Base-by-base conservation (phyloP, 768 basidiomycete genomes). In the Brasilioporus rufonigricans region DNA sequence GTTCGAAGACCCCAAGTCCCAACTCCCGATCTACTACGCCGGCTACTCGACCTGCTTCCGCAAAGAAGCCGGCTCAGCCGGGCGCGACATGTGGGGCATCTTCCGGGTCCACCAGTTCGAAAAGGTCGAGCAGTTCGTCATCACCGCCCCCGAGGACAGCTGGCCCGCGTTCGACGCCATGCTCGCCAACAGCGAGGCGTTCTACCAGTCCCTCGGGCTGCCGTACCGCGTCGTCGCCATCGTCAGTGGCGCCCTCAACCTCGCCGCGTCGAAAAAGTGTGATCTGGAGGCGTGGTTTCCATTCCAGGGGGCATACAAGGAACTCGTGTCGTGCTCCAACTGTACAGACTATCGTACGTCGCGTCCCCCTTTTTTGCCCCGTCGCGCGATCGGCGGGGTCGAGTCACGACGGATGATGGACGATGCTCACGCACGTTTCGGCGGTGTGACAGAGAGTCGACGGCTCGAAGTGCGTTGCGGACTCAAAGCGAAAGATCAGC, bases 71-170 rank as follows among this genome's bases (percentile, higher is more conserved):
- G 97, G 97, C 32, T 90, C 93, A 3, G 93, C 93, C 9, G 97
- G 97, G 4, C 88, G 93, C 52, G 97, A 99, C 63, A 98, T 96
- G 80, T 98, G 97, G 94, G 97, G 97, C 53, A 98, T 98, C 73
- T 99, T 99, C 86, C 91, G 97, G 23, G 96, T 99, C 51, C 97
- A 99, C 69, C 97, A 99, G 73, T 99, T 99, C 61, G 97, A 99
- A 76, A 99, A 99, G 78, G 83, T 99, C 49, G 97, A 99, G 70
- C 86, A 98, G 77, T 98, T 98, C 74, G 86, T 89, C 76, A 81
- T 99, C 63, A 98, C 96, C 8, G 89, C 93, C 24, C 95, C 97
- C 1, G 88, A 91, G 61, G 89, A 93, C 69, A 96, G 94, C 67
- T 94, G 95, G 88, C 87, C 85, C 70, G 89, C 87, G 83, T 90